Evolutionary conservation across 257 asterid genomes (phyloP).

Genomic region (Fraxinus anomala): DNA sequence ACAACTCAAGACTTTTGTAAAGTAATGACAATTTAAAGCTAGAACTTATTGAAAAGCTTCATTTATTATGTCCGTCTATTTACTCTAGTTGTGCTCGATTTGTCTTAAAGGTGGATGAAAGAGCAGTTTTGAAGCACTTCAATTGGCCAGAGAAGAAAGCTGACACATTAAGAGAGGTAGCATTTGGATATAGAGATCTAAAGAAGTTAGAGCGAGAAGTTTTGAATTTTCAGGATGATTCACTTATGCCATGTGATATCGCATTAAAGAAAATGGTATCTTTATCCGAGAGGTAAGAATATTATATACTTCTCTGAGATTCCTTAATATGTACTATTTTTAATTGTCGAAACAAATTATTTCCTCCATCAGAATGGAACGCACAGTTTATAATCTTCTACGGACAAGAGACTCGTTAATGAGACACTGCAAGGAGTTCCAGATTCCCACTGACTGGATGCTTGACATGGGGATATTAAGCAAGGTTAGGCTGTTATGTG

Average conservation of each 20-base stretch:
- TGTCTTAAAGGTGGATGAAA: conserved; percentile 73
- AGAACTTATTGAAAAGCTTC: background rate
- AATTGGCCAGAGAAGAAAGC: conserved; percentile 98
- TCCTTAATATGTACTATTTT: background rate
- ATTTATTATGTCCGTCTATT: background rate
- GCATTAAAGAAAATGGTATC: conserved; percentile 75
- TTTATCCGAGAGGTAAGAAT: conserved; percentile 75
- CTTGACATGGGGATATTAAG: conserved; percentile 74
- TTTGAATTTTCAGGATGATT: conserved; percentile 59
- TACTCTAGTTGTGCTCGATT: conserved; percentile 19
- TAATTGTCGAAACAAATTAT: background rate
- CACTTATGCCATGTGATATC: conserved; percentile 65
- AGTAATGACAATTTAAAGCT: background rate
- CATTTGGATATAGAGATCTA: conserved; percentile 80
- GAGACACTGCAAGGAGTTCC: conserved; percentile 74
- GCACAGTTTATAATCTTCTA: conserved; percentile 60
- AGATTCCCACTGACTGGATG: conserved; percentile 88
- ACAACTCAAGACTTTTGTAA: background rate
- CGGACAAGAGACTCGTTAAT: conserved; percentile 74
- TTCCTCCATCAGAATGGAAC: conserved; percentile 67
- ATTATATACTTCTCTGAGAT: conserved; percentile 1
- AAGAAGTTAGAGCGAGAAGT: conserved; percentile 77
- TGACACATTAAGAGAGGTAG: conserved; percentile 83
- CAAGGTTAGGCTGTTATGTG: conserved; percentile 51
- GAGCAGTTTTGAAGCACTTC: conserved; percentile 93